Evolutionary conservation across 192 early-diverging fungal genomes (phyloP).

Genomic region (Coemansia sp.): DNA sequence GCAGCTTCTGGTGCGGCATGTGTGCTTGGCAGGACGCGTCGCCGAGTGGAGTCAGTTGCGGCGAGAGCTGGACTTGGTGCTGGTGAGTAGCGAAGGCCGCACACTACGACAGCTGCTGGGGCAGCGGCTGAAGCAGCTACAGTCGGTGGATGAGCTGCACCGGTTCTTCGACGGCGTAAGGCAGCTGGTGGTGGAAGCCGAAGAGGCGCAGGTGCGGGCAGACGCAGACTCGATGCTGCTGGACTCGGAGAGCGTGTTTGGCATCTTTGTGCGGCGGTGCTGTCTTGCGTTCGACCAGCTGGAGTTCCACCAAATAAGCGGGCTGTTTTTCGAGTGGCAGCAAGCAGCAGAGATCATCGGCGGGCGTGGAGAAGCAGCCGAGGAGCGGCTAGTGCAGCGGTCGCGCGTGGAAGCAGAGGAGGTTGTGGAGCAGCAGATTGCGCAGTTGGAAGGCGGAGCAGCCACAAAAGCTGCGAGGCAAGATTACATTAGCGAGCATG

Average conservation of each 20-base stretch:
- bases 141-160: conserved; percentile 31
- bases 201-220: conserved; percentile 4
- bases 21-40: conserved; percentile 24
- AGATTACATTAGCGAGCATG: conserved; percentile 15
- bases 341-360: conserved; percentile 6
- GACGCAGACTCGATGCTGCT: conserved; percentile 19
- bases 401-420: conserved; percentile 37
- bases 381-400: background rate
- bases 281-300: conserved; percentile 49
- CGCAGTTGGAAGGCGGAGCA: conserved; percentile 24
- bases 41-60: conserved; percentile 9
- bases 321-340: conserved; percentile 25
- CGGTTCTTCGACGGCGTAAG: conserved; percentile 33
- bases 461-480: background rate
- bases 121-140: conserved; percentile 15
- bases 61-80: background rate
- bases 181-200: conserved; percentile 24
- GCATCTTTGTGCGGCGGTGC: conserved; percentile 49
- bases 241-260: conserved; percentile 51
- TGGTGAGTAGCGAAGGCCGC: conserved; percentile 9
- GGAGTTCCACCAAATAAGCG: conserved; percentile 45
- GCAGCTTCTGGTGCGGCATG: conserved; percentile 21
- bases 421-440: conserved; percentile 29
- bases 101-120: conserved; percentile 21
- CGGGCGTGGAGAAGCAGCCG: background rate